phyloP scores from a whole-genome alignment of 2,329 filamentous ascomycete species.

The Fusarium illudens region DNA sequence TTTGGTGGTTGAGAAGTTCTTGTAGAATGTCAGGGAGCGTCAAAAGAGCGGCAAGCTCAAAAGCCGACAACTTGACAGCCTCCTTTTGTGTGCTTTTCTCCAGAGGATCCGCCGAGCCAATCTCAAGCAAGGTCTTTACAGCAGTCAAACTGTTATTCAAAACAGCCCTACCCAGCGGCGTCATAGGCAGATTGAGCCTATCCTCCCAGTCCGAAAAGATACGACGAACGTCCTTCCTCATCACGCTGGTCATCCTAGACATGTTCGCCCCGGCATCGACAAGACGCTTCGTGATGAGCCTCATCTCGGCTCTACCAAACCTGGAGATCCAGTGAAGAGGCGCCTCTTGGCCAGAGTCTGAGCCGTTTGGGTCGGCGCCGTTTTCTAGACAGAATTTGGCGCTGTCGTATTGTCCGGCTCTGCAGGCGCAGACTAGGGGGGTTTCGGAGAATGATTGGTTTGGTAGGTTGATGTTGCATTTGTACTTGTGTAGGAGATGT shows the following conservation, averaged over 20 bases:
- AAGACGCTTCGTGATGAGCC: background rate
- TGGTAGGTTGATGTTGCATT: background rate
- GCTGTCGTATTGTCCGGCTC: background rate
- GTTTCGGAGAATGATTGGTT: conserved; percentile 2
- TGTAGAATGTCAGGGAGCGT: background rate
- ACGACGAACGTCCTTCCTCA: background rate
- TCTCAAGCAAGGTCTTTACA: background rate
- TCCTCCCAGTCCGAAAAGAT: conserved; percentile 4
- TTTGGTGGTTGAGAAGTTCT: background rate
- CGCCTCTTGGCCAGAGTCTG: background rate
- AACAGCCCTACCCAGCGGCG: background rate
- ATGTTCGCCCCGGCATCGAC: background rate
- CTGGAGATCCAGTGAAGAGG: conserved; percentile 1
- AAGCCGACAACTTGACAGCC: background rate
- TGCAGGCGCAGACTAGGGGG: background rate
- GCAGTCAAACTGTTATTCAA: background rate
- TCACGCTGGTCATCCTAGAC: background rate
- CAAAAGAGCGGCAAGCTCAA: background rate
- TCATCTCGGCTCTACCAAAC: background rate
- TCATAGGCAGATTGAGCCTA: background rate
- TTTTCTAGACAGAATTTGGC: background rate
- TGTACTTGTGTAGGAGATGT: background rate
- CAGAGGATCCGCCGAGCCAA: background rate
- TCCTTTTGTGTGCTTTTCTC: background rate
- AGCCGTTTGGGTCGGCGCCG: background rate